phyloP scores from a whole-genome alignment of 2,329 filamentous ascomycete genomes.

The Lasiodiplodia sp. region DNA sequence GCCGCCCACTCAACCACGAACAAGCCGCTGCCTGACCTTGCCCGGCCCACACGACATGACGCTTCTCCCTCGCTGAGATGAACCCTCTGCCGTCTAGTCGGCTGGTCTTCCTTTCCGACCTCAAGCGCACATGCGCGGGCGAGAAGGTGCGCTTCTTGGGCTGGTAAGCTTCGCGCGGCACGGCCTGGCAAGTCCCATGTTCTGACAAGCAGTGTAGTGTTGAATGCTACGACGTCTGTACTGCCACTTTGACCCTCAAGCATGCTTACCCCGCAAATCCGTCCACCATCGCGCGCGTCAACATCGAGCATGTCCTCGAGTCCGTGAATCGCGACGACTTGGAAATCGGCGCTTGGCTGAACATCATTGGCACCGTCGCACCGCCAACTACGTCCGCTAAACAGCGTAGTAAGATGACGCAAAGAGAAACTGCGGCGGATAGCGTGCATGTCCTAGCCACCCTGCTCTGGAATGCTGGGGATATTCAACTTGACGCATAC shows the following conservation, averaged over 20 bases:
- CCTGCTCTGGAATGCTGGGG: slow-evolving; percentile 78
- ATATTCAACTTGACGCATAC: slow-evolving; percentile 75
- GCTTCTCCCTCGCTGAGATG: not conserved
- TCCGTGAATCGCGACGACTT: slow-evolving; percentile 69
- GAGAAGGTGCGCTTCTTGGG: slow-evolving; percentile 92
- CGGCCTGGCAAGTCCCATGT: slow-evolving; percentile 30
- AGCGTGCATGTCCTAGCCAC: slow-evolving; percentile 72
- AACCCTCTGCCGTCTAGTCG: slow-evolving; percentile 65
- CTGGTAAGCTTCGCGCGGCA: slow-evolving; percentile 68
- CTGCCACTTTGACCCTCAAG: slow-evolving; percentile 70
- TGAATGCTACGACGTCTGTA: slow-evolving; percentile 62
- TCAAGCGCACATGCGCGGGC: slow-evolving; percentile 58
- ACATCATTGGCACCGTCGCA: slow-evolving; percentile 77
- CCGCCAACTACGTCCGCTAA: not conserved
- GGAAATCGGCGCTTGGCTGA: slow-evolving; percentile 83
- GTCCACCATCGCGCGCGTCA: slow-evolving; percentile 65
- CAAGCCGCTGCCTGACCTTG: not conserved
- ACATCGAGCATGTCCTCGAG: slow-evolving; percentile 75
- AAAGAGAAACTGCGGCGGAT: not conserved
- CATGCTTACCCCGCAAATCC: slow-evolving; percentile 65
- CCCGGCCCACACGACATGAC: not conserved
- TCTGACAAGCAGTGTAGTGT: slow-evolving; percentile 55
- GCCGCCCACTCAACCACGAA: not conserved
- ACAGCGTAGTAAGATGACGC: slow-evolving; percentile 34
- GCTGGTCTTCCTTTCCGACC: slow-evolving; percentile 57